phyloP scores from a whole-genome alignment of 495 filamentous ascomycete genomes.

The Xanthoparmelia taractica region DNA sequence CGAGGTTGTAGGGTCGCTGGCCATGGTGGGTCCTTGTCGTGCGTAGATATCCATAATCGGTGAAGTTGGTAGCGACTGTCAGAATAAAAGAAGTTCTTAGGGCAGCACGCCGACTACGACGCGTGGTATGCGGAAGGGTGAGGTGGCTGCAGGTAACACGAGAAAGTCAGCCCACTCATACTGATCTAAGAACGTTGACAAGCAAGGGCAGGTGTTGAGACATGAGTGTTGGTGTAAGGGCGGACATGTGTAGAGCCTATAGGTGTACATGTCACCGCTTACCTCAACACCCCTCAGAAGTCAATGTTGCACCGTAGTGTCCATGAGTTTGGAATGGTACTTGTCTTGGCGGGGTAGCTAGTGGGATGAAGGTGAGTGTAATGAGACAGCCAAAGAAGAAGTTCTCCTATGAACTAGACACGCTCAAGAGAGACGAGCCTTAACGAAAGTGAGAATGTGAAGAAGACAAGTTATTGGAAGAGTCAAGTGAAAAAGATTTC shows the following conservation, averaged over 20 bases:
- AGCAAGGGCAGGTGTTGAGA: background rate
- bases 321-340: background rate
- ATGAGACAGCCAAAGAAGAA: background rate
- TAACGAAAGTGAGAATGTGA: background rate
- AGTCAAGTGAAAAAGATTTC: background rate
- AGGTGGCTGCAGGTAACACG: background rate
- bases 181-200: background rate
- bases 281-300: background rate
- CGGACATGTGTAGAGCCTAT: background rate
- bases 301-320: background rate
- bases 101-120: background rate
- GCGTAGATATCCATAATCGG: background rate
- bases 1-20: background rate
- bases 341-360: background rate
- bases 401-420: background rate
- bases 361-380: background rate
- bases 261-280: background rate
- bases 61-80: constrained; percentile 1
- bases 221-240: background rate
- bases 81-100: background rate
- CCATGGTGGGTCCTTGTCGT: constrained; percentile 3
- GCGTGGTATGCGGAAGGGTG: background rate
- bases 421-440: background rate
- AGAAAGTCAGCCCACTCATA: background rate
- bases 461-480: background rate